Conservation (phyloP, 2,329 filamentous ascomycete genomes). For the Pseudogymnoascus sp. region DNA sequence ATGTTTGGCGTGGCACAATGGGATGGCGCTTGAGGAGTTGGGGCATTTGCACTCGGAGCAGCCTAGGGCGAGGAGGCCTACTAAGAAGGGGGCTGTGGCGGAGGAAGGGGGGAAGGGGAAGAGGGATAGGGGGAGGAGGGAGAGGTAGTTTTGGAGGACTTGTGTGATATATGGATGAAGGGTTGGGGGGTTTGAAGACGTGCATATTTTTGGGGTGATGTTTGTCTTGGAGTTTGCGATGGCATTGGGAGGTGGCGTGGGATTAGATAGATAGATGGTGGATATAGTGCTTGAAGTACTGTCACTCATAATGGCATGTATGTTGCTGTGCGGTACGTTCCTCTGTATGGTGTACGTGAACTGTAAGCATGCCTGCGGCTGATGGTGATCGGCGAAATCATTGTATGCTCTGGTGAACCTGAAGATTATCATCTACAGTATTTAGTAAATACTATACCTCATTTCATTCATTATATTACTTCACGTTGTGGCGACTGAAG, state of each 20-base stretch:
- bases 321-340: not conserved
- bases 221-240: not conserved
- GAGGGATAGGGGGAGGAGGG: conserved; percentile 36
- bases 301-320: conserved; percentile 5
- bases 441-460: not conserved
- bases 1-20: conserved; percentile 61
- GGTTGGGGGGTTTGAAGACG: not conserved
- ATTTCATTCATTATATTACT: not conserved
- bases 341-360: not conserved
- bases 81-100: conserved; percentile 24
- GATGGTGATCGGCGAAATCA: not conserved
- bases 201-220: not conserved
- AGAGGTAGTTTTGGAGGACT: not conserved
- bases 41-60: conserved; percentile 56
- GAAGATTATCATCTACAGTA: not conserved
- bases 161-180: not conserved
- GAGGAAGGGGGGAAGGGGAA: conserved; percentile 34
- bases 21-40: conserved; percentile 48
- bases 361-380: not conserved
- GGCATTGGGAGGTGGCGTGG: not conserved
- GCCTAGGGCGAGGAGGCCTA: conserved; percentile 36
- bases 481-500: not conserved
- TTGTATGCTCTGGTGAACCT: not conserved
- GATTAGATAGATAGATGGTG: conserved; percentile 1
- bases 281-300: not conserved